Evolutionary conservation across 176 grass and related monocot genomes (phyloP), one percentile per base, ranked within the genome.

Genomic region (Poa pratensis): DNA sequence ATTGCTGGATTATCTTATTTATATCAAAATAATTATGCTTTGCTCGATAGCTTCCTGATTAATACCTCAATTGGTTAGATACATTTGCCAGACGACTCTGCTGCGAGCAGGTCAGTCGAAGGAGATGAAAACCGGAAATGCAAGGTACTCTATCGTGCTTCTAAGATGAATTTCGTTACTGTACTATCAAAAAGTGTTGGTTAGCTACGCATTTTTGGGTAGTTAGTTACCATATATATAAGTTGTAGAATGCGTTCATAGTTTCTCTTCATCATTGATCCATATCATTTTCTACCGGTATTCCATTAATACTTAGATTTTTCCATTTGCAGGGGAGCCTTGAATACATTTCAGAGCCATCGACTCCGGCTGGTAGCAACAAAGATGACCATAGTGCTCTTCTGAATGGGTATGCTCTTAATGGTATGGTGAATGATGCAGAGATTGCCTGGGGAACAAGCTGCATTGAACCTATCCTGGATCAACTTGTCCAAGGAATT

Each of bases 291-390:
- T 22, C 39, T 17, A 59, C 75, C 70, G 26, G 18, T 83, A 46
- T 53, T 48, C 4, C 77, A 73, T 64, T 81, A 58, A 27, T 81
- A 24, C 18, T 81, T 45, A 79, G 0, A 63, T 50, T 76, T 77
- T 73, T 58, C 18, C 45, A 70, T 71, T 68, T 86, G 10, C 80
- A 94, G 92, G 87, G 86, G 68, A 83, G 89, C 83, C 89, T 94
- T 69, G 89, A 94, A 82, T 94, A 91, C 79, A 80, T 91, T 73
- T 91, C 89, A 73, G 53, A 86, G 57, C 92, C 86, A 69, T 94
- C 89, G 69, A 87, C 89, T 91, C 92, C 89, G 16, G 69, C 85
- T 60, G 72, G 55, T 69, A 69, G 77, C 64, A 87, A 77, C 62
- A 89, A 80, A 87, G 89, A 87, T 85, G 86, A 88, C 79, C 77